Percentiles rank a stretch among this genome's conserved stretches.
phyloP scores from a whole-genome alignment of 495 filamentous ascomycete species.

The Tuber calosporum region DNA sequence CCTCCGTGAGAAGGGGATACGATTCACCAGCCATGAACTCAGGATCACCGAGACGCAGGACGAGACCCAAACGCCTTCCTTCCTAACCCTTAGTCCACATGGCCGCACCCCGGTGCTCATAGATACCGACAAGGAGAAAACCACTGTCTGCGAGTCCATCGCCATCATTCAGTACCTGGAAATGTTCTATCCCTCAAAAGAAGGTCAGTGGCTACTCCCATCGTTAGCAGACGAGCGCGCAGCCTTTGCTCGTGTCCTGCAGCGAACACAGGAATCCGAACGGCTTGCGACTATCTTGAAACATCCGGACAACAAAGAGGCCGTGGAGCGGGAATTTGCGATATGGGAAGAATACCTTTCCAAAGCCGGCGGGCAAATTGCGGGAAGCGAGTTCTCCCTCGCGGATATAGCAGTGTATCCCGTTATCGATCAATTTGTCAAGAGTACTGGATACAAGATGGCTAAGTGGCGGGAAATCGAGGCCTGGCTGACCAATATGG shows the following conservation, averaged over 20 bases:
- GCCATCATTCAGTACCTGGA: slow-evolving; percentile 47
- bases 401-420: slow-evolving; percentile 35
- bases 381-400: slow-evolving; percentile 29
- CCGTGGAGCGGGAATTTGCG: slow-evolving; percentile 17
- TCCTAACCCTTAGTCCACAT: slow-evolving; percentile 28
- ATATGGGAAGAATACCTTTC: slow-evolving; percentile 29
- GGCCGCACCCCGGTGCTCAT: slow-evolving; percentile 33
- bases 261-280: slow-evolving; percentile 35
- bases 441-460: slow-evolving; percentile 10
- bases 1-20: slow-evolving; percentile 30
- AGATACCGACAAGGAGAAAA: slow-evolving; percentile 37
- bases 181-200: slow-evolving; percentile 40
- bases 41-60: slow-evolving; percentile 3
- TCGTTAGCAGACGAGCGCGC: slow-evolving; percentile 27
- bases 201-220: slow-evolving; percentile 28
- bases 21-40: slow-evolving; percentile 25
- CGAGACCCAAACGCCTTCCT: slow-evolving; percentile 23
- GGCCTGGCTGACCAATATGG: slow-evolving; percentile 13
- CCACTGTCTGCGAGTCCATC: slow-evolving; percentile 37
- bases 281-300: slow-evolving; percentile 17
- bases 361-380: slow-evolving; percentile 16
- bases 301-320: slow-evolving; percentile 9
- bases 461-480: slow-evolving; percentile 8
- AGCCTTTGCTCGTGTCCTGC: slow-evolving; percentile 28
- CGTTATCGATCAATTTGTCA: slow-evolving; percentile 32